Percentiles rank a stretch among this genome's conserved stretches.
Evolutionary conservation across 2,329 filamentous ascomycete genomes (phyloP).

Genomic region (Daldinia eschscholtzii): DNA sequence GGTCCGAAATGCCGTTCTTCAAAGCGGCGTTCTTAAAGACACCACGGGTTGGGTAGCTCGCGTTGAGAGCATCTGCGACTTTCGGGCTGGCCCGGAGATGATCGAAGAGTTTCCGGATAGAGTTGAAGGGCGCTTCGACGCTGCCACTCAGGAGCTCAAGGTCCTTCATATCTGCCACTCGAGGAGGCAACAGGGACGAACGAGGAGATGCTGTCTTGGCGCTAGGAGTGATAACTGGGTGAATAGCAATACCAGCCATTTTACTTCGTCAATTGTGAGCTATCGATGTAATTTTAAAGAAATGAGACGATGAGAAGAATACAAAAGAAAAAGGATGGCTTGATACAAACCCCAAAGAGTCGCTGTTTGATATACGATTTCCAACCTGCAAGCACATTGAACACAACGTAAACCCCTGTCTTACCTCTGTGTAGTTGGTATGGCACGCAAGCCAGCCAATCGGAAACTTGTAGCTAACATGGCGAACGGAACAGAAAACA

Average conservation of each 20-base stretch:
- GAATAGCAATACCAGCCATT: not conserved
- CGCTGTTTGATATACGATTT: not conserved
- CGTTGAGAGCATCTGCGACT: not conserved
- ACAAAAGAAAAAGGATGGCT: not conserved
- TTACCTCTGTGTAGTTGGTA: too few relatives aligned
- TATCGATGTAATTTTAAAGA: not conserved
- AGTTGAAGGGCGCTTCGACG: not conserved
- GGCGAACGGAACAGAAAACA: not conserved
- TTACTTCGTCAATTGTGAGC: not conserved
- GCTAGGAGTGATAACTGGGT: not conserved
- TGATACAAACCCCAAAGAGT: not conserved
- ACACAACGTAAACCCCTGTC: too few relatives aligned
- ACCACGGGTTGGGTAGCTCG: not conserved
- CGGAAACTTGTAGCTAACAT: not conserved
- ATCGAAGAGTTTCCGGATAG: not conserved
- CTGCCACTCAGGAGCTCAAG: not conserved
- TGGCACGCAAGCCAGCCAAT: not conserved
- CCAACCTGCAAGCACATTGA: not conserved
- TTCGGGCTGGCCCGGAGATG: not conserved
- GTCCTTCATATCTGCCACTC: not conserved
- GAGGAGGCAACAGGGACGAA: not conserved
- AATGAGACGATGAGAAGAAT: not conserved
- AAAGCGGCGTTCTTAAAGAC: constrained; percentile 11
- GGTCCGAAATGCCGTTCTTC: constrained; percentile 16
- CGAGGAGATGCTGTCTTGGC: not conserved